Conservation (phyloP, 1,284 basidiomycete species). For the Ustilago loliicola region DNA sequence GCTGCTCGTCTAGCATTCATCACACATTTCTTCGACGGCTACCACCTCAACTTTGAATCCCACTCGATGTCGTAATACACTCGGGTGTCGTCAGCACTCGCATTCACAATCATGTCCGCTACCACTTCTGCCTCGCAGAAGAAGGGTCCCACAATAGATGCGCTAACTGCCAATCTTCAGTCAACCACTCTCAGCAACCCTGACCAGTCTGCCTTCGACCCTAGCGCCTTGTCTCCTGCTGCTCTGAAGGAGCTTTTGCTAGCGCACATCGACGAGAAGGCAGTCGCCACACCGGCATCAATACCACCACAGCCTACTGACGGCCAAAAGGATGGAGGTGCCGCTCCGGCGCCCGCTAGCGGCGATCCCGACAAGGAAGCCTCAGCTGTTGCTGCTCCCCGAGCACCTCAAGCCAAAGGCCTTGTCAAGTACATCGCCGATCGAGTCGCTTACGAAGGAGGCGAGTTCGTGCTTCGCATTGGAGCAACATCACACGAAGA, state of each 20-base stretch:
- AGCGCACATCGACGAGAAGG: slow-evolving; percentile 28
- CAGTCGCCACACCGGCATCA: slow-evolving; percentile 9
- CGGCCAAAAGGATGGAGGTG: neutral
- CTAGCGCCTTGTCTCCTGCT: slow-evolving; percentile 12
- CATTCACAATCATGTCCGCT: slow-evolving; percentile 27
- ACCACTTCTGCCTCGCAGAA: slow-evolving; percentile 27
- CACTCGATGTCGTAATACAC: too few species aligned
- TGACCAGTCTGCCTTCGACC: slow-evolving; percentile 7
- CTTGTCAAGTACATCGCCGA: slow-evolving; percentile 53
- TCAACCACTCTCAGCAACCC: slow-evolving; percentile 17
- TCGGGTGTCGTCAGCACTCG: neutral
- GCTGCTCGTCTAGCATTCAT: neutral
- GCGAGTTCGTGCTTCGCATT: slow-evolving; percentile 54
- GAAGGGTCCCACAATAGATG: slow-evolving; percentile 52
- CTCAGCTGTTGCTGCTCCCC: neutral
- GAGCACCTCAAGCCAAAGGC: slow-evolving; percentile 21
- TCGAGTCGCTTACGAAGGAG: slow-evolving; percentile 47
- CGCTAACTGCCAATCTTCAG: slow-evolving; percentile 50
- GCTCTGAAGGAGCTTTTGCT: slow-evolving; percentile 45
- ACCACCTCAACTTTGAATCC: neutral
- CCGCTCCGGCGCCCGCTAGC: neutral
- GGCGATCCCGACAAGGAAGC: neutral
- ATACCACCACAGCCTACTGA: slow-evolving; percentile 10
- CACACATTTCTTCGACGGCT: neutral
- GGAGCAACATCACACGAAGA: slow-evolving; percentile 24